These are phyloP conservation scores for Neonectria coccinea DNA, from an alignment of 2,329 filamentous ascomycete species.

Conservation along the genomic window DNA sequence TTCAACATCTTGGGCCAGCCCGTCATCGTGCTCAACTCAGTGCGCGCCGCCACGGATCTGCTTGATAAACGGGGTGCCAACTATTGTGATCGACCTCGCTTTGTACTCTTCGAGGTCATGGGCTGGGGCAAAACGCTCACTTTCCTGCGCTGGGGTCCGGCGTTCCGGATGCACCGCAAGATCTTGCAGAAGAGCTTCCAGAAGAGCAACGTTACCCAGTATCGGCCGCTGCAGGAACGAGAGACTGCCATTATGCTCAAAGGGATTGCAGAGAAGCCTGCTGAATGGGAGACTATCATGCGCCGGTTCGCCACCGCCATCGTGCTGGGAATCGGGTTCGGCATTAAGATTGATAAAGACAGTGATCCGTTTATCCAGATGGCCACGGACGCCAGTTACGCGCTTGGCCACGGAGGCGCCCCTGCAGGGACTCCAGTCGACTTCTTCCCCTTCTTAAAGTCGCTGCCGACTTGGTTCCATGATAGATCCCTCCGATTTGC, in stretches of 20 bases:
- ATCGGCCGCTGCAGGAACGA: slow-evolving; percentile 50
- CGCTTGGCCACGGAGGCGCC: slow-evolving; percentile 46
- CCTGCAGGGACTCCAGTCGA: slow-evolving; percentile 57
- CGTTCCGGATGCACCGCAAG: slow-evolving; percentile 58
- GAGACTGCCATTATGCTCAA: slow-evolving; percentile 49
- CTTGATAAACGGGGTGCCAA: slow-evolving; percentile 59
- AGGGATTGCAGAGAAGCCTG: slow-evolving; percentile 48
- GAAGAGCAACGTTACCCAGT: slow-evolving; percentile 51
- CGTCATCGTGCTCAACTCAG: slow-evolving; percentile 59
- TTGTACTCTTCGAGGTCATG: slow-evolving; percentile 57
- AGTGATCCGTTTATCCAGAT: slow-evolving; percentile 56
- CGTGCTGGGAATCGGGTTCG: slow-evolving; percentile 58
- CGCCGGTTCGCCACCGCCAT: slow-evolving; percentile 55
- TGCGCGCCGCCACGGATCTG: slow-evolving; percentile 56
- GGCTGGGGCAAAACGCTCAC: slow-evolving; percentile 61
- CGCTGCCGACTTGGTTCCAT: slow-evolving; percentile 55
- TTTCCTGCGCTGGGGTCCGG: slow-evolving; percentile 57
- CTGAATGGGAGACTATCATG: slow-evolving; percentile 53
- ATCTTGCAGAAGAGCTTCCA: slow-evolving; percentile 59
- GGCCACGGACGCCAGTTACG: slow-evolving; percentile 48
- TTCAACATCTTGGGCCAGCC: slow-evolving; percentile 50
- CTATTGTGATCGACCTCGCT: slow-evolving; percentile 59
- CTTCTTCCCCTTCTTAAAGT: slow-evolving; percentile 59
- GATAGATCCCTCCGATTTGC: slow-evolving; percentile 48
- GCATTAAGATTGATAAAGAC: slow-evolving; percentile 53